Base-by-base conservation (phyloP, 108 stramenopile species). In the Discostella stelligeroides region DNA sequence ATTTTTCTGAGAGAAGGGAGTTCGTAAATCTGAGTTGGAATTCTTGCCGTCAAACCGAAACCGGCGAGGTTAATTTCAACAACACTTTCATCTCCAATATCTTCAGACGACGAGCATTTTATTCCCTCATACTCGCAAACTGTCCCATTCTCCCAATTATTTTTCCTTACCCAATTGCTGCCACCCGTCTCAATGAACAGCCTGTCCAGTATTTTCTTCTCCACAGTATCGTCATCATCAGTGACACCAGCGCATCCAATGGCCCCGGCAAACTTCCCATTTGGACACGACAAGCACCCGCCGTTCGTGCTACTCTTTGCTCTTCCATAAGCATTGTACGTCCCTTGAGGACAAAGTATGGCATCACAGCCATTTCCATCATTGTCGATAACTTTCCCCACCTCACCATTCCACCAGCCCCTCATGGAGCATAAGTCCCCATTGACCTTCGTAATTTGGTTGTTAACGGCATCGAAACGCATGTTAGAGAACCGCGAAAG, bases 111-210 rank as follows among this genome's bases (percentile, higher is more conserved):
- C 42, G 21, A 58, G 40, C 93, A 94, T 10, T 65, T 82, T 24
- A 94, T 73, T 37, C 94, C 94, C 58, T 89, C 79, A 81, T 90
- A 95, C 21, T 82, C 63, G 73, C 94, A 95, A 25, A 89, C 70
- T 11, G 73, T 15, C 4, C 34, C 66, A 18, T 73, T 63, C 5
- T 64, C 41, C 94, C 94, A 95, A 53, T 86, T 82, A 24, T 66
- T 68, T 18, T 42, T 64, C 42, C 84, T 81, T 7, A 42, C 63
- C 94, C 94, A 95, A 18, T 66, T 64, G 9, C 56, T 20, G 8
- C 94, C 94, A 24, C 61, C 80, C 1, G 89, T 82, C 25, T 82
- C 73, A 29, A 75, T 69, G 58, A 78, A 95, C 10, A 95, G 51
- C 53, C 86, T 77, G 23, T 55, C 75, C 62, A 75, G 56, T 59